A percentile compares a stretch with the other conserved stretches of the same genome.
Conservation (phyloP, 257 asterid species). For the Gentiana macrophylla region DNA sequence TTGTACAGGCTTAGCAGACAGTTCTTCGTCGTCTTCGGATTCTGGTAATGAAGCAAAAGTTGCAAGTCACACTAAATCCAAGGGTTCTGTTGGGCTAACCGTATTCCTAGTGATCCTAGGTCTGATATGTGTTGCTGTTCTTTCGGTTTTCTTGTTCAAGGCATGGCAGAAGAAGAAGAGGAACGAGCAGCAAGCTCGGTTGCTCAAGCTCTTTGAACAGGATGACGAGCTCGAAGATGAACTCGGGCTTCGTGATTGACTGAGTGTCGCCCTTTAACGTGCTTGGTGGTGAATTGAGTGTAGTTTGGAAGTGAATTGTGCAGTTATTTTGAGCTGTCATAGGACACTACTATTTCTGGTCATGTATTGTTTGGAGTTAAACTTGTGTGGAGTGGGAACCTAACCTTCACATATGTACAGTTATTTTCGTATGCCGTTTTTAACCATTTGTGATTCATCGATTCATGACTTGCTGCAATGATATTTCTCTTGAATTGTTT, state of each 20-base stretch:
- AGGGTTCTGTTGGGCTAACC: conserved; percentile 21
- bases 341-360: too few relatives aligned
- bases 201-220: conserved; percentile 74
- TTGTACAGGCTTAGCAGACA: conserved; percentile 46
- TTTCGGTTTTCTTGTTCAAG: conserved; percentile 48
- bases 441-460: too few relatives aligned
- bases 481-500: too few relatives aligned
- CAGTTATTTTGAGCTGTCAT: too few relatives aligned
- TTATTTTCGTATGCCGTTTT: too few relatives aligned
- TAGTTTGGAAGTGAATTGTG: too few relatives aligned
- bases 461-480: too few relatives aligned
- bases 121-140: conserved; percentile 31
- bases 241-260: conserved; percentile 80
- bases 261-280: conserved; percentile 13
- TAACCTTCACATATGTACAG: too few relatives aligned
- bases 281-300: too few relatives aligned
- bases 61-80: conserved; percentile 32
- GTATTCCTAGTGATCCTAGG: conserved; percentile 34
- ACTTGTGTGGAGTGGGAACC: too few relatives aligned
- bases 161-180: conserved; percentile 84
- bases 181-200: conserved; percentile 79
- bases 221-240: conserved; percentile 90
- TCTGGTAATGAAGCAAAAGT: conserved; percentile 16
- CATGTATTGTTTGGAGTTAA: too few relatives aligned
- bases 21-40: conserved; percentile 24